These are phyloP conservation scores for Tetrapisispora taiwanensis DNA, from an alignment of 805 yeast genomes.

Conservation along the genomic window DNA sequence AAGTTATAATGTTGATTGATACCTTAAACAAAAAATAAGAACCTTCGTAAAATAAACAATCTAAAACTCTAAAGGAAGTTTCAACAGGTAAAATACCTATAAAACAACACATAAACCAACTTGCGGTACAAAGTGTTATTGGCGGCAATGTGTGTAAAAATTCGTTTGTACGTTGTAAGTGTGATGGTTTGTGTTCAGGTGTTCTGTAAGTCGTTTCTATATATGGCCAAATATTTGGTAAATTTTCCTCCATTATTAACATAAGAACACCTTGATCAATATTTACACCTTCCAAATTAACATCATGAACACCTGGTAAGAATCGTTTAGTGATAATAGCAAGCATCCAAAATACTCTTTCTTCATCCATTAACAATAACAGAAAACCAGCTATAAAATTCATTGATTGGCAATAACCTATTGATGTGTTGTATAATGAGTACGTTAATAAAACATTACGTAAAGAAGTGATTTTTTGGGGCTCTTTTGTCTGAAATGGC, in stretches of 20 bases:
- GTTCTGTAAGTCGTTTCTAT: neutral
- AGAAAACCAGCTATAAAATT: slow-evolving; percentile 86
- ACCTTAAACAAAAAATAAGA: slow-evolving; percentile 76
- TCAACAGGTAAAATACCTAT: slow-evolving; percentile 87
- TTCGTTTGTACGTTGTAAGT: slow-evolving; percentile 20
- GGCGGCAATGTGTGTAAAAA: slow-evolving; percentile 75
- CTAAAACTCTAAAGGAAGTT: slow-evolving; percentile 85
- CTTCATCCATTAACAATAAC: slow-evolving; percentile 80
- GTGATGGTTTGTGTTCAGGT: neutral
- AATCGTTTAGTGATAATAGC: slow-evolving; percentile 78
- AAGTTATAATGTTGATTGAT: slow-evolving; percentile 66
- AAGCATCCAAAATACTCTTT: slow-evolving; percentile 89
- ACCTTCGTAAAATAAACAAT: slow-evolving; percentile 85
- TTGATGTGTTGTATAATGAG: slow-evolving; percentile 73
- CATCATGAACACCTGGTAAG: slow-evolving; percentile 84
- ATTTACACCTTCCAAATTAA: slow-evolving; percentile 85
- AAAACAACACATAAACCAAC: slow-evolving; percentile 96
- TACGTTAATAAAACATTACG: slow-evolving; percentile 77
- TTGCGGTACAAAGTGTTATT: slow-evolving; percentile 81
- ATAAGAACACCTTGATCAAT: slow-evolving; percentile 89
- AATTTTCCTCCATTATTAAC: slow-evolving; percentile 71
- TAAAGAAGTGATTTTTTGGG: slow-evolving; percentile 55
- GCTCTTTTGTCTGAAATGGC: slow-evolving; percentile 35
- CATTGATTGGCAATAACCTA: slow-evolving; percentile 93
- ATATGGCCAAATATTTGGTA: slow-evolving; percentile 68